A percentile compares a stretch with the other conserved stretches of the same genome.
These are phyloP conservation scores for Ochetophila trinervis DNA, from an alignment of 306 rosid genomes.

Conservation along the genomic window DNA sequence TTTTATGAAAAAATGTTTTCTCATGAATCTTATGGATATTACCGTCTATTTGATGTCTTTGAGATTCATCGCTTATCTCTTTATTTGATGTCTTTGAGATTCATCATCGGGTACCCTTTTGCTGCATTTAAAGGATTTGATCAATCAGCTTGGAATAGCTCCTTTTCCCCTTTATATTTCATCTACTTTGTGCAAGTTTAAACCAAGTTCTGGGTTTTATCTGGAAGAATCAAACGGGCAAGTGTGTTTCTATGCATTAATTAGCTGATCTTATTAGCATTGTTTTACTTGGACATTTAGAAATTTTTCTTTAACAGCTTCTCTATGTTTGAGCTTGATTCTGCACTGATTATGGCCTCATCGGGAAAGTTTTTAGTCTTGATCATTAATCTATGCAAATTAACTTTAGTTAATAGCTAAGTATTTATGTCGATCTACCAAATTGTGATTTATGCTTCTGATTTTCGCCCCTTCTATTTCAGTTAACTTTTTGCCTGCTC, in stretches of 20 bases:
- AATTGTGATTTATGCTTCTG: neutral
- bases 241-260: conserved; percentile 14
- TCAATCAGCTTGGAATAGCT: conserved; percentile 12
- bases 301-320: neutral
- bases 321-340: conserved; percentile 19
- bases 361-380: conserved; percentile 17
- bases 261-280: conserved; percentile 16
- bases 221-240: neutral
- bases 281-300: neutral
- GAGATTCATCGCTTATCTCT: conserved; percentile 22
- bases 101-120: conserved; percentile 29
- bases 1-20: neutral
- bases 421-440: neutral
- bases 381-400: conserved; percentile 17
- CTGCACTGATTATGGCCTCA: conserved; percentile 13
- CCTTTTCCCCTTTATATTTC: conserved; percentile 16
- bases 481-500: conserved; percentile 18
- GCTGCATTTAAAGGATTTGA: conserved; percentile 24
- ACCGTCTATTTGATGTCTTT: conserved; percentile 5
- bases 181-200: conserved; percentile 7
- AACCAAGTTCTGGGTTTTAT: conserved; percentile 11
- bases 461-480: neutral
- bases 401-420: neutral
- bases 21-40: neutral
- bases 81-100: neutral